A percentile compares a stretch with the other conserved stretches of the same genome.
phyloP scores from a whole-genome alignment of 805 yeast species.

The Saturnispora ahearnii region DNA sequence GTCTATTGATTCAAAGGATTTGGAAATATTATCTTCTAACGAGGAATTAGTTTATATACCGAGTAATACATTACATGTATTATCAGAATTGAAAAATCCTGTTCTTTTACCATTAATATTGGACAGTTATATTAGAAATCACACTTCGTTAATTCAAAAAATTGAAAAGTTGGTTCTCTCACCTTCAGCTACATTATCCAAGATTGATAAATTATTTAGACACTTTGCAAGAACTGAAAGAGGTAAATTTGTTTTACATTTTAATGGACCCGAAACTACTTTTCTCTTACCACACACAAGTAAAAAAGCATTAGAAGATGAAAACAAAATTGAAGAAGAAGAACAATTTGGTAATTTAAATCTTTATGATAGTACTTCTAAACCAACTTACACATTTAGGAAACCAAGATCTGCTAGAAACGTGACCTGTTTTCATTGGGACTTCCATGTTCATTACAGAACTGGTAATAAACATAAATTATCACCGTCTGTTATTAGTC shows the following conservation, averaged over 20 bases:
- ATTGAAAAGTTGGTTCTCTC: neutral
- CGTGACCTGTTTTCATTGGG: neutral
- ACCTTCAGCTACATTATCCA: neutral
- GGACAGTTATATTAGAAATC: neutral
- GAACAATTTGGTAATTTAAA: neutral
- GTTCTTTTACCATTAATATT: neutral
- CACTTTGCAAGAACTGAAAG: constrained; percentile 2
- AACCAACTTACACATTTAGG: neutral
- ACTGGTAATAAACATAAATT: constrained; percentile 1
- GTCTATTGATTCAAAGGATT: neutral
- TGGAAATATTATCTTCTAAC: neutral
- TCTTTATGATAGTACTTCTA: neutral
- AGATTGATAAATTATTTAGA: constrained; percentile 1
- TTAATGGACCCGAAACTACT: constrained; percentile 4
- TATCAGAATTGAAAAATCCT: constrained; percentile 2
- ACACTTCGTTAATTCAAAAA: neutral
- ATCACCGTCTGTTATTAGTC: neutral
- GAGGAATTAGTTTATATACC: neutral
- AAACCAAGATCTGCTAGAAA: neutral
- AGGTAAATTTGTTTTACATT: neutral
- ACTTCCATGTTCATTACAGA: constrained; percentile 1
- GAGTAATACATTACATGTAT: constrained; percentile 1
- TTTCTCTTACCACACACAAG: neutral
- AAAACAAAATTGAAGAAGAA: neutral
- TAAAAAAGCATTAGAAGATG: neutral